A percentile compares a stretch with the other conserved stretches of the same genome.
Evolutionary conservation across 2,329 filamentous ascomycete genomes (phyloP).

Genomic region (Neonectria neomacrospora): DNA sequence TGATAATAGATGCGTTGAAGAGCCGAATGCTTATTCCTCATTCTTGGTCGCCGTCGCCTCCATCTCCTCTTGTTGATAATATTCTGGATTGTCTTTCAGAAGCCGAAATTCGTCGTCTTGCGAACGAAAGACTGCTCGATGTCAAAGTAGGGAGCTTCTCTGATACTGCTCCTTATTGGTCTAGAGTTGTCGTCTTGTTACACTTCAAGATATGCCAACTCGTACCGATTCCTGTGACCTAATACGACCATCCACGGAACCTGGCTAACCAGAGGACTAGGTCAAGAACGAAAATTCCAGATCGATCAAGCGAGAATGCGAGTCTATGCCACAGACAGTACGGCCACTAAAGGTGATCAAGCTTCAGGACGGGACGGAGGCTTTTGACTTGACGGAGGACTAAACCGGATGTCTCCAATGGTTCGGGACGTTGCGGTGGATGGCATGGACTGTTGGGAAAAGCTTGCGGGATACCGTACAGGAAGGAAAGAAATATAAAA

Average conservation of each 20-base stretch:
- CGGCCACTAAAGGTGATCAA: conserved; percentile 30
- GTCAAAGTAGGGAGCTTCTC: conserved; percentile 21
- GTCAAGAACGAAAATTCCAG: neutral
- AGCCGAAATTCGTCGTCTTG: conserved; percentile 35
- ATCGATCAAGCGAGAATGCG: conserved; percentile 27
- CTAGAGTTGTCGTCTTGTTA: neutral
- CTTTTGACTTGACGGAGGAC: conserved; percentile 32
- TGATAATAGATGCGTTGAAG: conserved; percentile 34
- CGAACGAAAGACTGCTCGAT: conserved; percentile 32
- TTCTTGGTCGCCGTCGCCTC: conserved; percentile 19
- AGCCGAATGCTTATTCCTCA: conserved; percentile 39
- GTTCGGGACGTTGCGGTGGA: neutral
- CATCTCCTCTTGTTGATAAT: neutral
- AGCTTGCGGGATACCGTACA: too few relatives aligned
- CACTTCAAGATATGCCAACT: neutral
- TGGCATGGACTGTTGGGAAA: neutral
- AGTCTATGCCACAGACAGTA: neutral
- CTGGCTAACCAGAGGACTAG: neutral
- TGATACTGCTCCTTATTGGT: neutral
- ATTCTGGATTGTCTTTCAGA: conserved; percentile 22
- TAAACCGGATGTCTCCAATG: neutral
- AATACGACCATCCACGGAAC: neutral
- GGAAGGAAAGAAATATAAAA: neutral
- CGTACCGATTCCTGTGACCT: neutral
- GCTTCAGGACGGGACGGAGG: conserved; percentile 27